These are phyloP conservation scores for Marasmius fiardii DNA, from an alignment of 1,284 basidiomycete genomes.

Conservation along the genomic window DNA sequence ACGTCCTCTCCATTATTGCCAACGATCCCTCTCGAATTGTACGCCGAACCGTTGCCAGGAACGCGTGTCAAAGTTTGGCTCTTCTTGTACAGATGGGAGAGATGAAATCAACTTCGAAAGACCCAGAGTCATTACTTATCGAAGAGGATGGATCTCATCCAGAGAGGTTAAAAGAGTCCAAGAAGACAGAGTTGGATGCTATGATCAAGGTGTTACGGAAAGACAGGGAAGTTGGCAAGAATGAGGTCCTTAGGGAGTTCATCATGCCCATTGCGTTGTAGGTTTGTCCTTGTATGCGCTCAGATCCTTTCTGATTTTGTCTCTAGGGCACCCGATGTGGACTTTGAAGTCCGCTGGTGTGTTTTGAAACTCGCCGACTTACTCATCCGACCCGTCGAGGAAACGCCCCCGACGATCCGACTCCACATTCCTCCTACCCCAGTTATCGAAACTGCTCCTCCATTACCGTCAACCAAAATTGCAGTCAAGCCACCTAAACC, in stretches of 20 bases:
- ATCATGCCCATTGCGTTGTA: conserved; percentile 80
- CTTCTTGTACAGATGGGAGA: conserved; percentile 89
- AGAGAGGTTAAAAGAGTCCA: conserved; percentile 69
- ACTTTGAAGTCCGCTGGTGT: conserved; percentile 88
- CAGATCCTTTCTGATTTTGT: conserved; percentile 9
- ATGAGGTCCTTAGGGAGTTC: conserved; percentile 74
- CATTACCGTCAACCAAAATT: conserved; percentile 48
- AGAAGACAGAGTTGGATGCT: conserved; percentile 77
- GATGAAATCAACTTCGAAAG: conserved; percentile 74
- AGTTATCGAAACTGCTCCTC: conserved; percentile 55
- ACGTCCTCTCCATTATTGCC: conserved; percentile 87
- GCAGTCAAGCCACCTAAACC: conserved; percentile 37
- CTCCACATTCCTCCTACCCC: conserved; percentile 84
- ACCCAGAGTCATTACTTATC: conserved; percentile 72
- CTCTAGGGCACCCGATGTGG: conserved; percentile 64
- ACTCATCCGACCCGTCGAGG: conserved; percentile 78
- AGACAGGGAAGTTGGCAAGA: conserved; percentile 83
- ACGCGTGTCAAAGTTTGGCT: conserved; percentile 84
- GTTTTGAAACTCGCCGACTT: conserved; percentile 92
- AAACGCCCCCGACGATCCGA: conserved; percentile 82
- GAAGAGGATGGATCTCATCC: conserved; percentile 79
- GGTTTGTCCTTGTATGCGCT: conserved; percentile 26
- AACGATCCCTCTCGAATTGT: conserved; percentile 83
- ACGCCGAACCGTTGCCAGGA: conserved; percentile 83
- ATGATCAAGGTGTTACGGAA: conserved; percentile 82